These are phyloP conservation scores for Pichia ethanolica DNA, from an alignment of 805 yeast species.

Conservation along the genomic window DNA sequence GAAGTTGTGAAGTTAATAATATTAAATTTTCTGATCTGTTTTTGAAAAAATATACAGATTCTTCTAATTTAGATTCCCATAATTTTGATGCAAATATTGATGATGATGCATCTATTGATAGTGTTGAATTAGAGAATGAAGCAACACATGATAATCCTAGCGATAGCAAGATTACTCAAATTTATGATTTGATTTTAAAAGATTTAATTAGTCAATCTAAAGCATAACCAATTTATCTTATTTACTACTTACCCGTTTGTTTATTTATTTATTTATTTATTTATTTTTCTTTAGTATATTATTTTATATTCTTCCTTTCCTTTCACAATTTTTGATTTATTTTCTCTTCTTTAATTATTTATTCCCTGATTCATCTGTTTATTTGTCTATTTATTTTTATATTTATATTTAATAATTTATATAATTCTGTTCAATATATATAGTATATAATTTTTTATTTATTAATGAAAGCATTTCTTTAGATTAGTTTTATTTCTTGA, in stretches of 20 bases:
- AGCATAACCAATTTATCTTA: not conserved
- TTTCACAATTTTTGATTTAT: too few relatives aligned
- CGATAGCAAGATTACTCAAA: conserved; percentile 10
- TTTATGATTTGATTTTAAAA: conserved; percentile 21
- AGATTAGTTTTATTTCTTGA: too few relatives aligned
- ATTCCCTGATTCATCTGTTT: too few relatives aligned
- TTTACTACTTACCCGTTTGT: not conserved
- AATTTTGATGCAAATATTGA: not conserved
- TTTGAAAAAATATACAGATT: conserved; percentile 1
- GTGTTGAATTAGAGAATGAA: conserved; percentile 1
- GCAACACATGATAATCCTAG: not conserved
- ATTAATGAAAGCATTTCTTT: too few relatives aligned
- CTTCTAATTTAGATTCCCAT: not conserved
- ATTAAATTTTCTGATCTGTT: conserved; percentile 12
- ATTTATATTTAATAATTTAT: too few relatives aligned
- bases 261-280: not conserved
- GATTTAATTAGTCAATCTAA: conserved; percentile 15
- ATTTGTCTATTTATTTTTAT: too few relatives aligned
- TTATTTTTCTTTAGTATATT: too few relatives aligned
- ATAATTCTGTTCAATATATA: too few relatives aligned
- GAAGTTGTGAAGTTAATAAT: conserved; percentile 5
- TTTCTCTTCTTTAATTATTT: too few relatives aligned
- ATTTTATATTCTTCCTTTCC: too few relatives aligned
- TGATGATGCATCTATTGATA: conserved; percentile 10
- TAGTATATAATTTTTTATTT: too few relatives aligned